phyloP scores from a whole-genome alignment of 148 eudicot species.

The Silene conica region DNA sequence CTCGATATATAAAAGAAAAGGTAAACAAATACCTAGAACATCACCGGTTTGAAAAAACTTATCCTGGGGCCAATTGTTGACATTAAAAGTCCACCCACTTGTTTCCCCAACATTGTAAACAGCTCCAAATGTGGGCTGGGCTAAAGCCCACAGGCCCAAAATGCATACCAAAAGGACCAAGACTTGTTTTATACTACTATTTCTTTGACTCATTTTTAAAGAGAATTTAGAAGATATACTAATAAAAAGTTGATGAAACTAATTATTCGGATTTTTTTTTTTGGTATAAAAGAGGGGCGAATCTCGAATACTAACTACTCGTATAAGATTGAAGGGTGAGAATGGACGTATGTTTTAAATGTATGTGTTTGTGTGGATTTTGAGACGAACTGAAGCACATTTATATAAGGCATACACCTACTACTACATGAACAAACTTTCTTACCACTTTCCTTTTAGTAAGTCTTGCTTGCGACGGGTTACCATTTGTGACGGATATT shows the following conservation, averaged over 20 bases:
- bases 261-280: too few species aligned
- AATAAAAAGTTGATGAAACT: not conserved
- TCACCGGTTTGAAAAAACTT: slow-evolving; percentile 40
- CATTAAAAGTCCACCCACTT: slow-evolving; percentile 37
- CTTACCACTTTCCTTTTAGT: too few species aligned
- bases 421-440: too few species aligned
- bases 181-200: slow-evolving; percentile 31
- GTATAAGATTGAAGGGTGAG: too few species aligned
- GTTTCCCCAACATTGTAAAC: slow-evolving; percentile 32
- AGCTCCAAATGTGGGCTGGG: slow-evolving; percentile 28
- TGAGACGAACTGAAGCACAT: not conserved
- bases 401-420: slow-evolving; percentile 1
- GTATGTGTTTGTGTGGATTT: too few species aligned
- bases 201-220: slow-evolving; percentile 27
- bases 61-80: slow-evolving; percentile 30
- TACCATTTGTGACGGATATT: too few species aligned
- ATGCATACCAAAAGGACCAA: slow-evolving; percentile 9
- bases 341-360: too few species aligned
- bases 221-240: not conserved
- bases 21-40: slow-evolving; percentile 25
- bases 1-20: too few species aligned
- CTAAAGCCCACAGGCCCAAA: slow-evolving; percentile 13
- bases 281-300: too few species aligned
- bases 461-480: too few species aligned
- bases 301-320: too few species aligned